Evolutionary conservation across 371 early-diverging fungal genomes (phyloP).

Genomic region (Mucor circinelloides): DNA sequence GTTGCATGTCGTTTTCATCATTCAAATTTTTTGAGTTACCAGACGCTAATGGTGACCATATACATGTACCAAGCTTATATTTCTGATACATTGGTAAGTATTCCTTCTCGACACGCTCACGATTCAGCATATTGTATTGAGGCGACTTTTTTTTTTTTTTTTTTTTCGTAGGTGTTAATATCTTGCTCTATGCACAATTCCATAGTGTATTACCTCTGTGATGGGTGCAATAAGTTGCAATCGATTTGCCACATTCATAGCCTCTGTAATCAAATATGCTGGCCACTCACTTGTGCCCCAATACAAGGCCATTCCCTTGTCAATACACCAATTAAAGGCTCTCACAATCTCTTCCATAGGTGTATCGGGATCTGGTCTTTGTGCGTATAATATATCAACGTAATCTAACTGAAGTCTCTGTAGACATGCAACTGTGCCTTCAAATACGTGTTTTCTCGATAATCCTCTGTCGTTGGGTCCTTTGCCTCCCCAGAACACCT

Average conservation of each 20-base stretch:
- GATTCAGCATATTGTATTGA: conserved; percentile 87
- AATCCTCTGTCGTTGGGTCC: conserved; percentile 85
- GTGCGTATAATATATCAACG: conserved; percentile 84
- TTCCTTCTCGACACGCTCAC: conserved; percentile 80
- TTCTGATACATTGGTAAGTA: conserved; percentile 74
- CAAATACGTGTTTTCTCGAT: conserved; percentile 85
- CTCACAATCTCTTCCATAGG: conserved; percentile 88
- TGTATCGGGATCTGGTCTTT: conserved; percentile 74
- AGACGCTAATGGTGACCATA: conserved; percentile 83
- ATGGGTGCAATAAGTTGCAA: conserved; percentile 74
- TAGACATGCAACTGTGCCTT: conserved; percentile 78
- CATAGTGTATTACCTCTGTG: conserved; percentile 45
- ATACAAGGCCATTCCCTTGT: conserved; percentile 83
- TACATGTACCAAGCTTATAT: conserved; percentile 74
- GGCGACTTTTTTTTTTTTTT: conserved; percentile 63
- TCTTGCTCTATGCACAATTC: neutral
- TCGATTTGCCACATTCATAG: conserved; percentile 69
- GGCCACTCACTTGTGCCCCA: conserved; percentile 92
- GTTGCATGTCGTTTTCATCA: neutral
- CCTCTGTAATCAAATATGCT: conserved; percentile 79
- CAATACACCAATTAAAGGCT: conserved; percentile 85
- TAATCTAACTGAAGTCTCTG: conserved; percentile 78
- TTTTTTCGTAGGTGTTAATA: neutral
- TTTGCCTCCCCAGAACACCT: conserved; percentile 83
- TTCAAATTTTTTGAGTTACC: conserved; percentile 37